Conservation (phyloP, 139 green algal genomes). For the Closterium sp. region DNA sequence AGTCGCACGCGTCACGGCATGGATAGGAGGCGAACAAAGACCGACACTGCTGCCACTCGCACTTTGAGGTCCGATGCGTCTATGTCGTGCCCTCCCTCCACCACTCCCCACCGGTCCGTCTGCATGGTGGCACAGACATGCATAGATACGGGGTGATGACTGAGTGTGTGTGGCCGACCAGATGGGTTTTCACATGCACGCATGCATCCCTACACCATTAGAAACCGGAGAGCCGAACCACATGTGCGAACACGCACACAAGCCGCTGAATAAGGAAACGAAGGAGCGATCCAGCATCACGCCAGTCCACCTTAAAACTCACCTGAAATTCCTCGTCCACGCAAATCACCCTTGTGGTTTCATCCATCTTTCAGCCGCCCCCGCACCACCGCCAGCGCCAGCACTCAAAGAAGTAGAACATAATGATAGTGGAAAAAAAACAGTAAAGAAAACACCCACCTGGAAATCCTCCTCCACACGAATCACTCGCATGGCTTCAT, state of each 20-base stretch:
- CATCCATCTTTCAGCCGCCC: conserved; percentile 54
- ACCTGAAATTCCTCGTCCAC: conserved; percentile 53
- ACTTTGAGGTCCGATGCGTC: not conserved
- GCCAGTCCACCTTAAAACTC: not conserved
- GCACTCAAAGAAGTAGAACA: conserved; percentile 45
- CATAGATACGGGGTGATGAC: not conserved
- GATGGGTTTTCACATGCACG: not conserved
- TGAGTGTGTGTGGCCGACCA: too few species aligned
- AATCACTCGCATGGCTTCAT: conserved; percentile 59
- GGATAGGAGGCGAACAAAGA: not conserved
- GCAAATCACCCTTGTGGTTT: conserved; percentile 57
- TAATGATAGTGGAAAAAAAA: too few species aligned
- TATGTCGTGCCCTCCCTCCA: not conserved
- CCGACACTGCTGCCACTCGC: not conserved
- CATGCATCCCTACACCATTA: not conserved
- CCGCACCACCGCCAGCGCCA: conserved; percentile 72
- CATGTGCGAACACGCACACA: too few species aligned
- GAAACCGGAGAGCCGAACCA: not conserved
- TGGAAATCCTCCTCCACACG: conserved; percentile 50
- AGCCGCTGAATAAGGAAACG: too few species aligned
- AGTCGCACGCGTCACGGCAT: not conserved
- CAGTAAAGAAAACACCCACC: conserved; percentile 21
- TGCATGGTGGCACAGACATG: not conserved
- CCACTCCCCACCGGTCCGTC: not conserved
- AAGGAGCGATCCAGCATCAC: too few species aligned